Base-by-base conservation (phyloP, 2,329 filamentous ascomycete species). In the Botrytis galanthina region DNA sequence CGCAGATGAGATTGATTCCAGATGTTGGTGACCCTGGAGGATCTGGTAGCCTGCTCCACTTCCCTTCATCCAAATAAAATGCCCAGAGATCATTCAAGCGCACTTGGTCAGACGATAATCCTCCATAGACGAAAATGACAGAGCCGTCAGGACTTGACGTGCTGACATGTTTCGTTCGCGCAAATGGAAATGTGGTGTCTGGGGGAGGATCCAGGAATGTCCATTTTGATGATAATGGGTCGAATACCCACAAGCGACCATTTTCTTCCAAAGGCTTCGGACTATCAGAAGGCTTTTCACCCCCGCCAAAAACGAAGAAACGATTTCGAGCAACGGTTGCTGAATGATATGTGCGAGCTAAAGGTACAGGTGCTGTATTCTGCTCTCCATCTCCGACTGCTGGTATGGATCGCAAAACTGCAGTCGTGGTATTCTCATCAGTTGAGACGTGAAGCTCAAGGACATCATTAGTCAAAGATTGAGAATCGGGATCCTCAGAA, bases 381-480 rank as follows among this genome's bases (percentile, higher is more conserved):
- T 37, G 26, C 29, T 37, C 54, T 37, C 68, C 68, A 61, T 70
- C 39, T 46, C 44, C 54, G 6, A 37, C 54, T n/a, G 54, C 51
- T 20, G 54, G 59, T 20, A 70, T 70, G 35, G 68, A 35, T 62
- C 68, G 39, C 39, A 70, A 46, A 61, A 70, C 39, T 29, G 68
- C 68, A 32, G 66, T 69, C 35, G 54, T 62, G 54, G 29, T 70
- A 37, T 67, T 37, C n/a, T 70, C 68, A 4, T 61, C 54, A 3
- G 68, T 70, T n/a, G 68, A 46, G 29, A 70, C 60, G 39, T 70
- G 68, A 70, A 70, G 68, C 20, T 70, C 68, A 37, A 46, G 68
- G 3, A 70, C 42, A 70, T 70, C n/a, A 37, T 70, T 70, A 8
- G 32, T 26, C 35, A 37, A n/a, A 0, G 59, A 18, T 35, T 70